phyloP scores from a whole-genome alignment of 2,329 filamentous ascomycete species.

The Teratosphaeria nubilosa region DNA sequence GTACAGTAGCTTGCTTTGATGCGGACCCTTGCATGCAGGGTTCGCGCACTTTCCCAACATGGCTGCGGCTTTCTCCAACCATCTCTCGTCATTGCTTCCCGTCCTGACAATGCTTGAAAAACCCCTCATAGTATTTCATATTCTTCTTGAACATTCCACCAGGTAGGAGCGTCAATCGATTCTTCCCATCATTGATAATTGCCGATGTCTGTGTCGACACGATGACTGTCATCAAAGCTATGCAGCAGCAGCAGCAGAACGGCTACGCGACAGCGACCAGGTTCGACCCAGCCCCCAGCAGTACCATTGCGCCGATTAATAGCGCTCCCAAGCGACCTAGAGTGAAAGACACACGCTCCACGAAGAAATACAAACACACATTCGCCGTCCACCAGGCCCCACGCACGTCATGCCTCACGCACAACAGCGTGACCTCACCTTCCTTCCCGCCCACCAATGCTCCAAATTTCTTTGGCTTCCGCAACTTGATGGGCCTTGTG shows the following conservation, averaged over 20 bases:
- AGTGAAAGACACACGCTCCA: not conserved
- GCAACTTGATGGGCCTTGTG: slow-evolving; percentile 93
- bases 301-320: not conserved
- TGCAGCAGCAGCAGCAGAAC: not conserved
- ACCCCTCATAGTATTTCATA: not conserved
- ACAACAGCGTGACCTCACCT: slow-evolving; percentile 52
- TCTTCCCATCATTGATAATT: not conserved
- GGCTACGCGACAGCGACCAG: not conserved
- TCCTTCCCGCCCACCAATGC: slow-evolving; percentile 28
- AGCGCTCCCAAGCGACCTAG: not conserved
- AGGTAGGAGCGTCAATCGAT: not conserved
- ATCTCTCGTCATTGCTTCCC: not conserved
- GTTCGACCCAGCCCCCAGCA: not conserved
- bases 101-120: not conserved
- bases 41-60: not conserved
- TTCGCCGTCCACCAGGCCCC: slow-evolving; percentile 69
- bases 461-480: slow-evolving; percentile 85
- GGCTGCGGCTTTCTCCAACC: not conserved
- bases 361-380: slow-evolving; percentile 78
- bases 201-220: not conserved
- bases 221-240: not conserved
- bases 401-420: slow-evolving; percentile 72
- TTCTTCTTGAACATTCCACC: not conserved
- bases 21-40: not conserved
- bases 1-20: not conserved